These are phyloP conservation scores for Orychophragmus violaceus DNA, from an alignment of 345 rosid genomes.

Conservation along the genomic window DNA sequence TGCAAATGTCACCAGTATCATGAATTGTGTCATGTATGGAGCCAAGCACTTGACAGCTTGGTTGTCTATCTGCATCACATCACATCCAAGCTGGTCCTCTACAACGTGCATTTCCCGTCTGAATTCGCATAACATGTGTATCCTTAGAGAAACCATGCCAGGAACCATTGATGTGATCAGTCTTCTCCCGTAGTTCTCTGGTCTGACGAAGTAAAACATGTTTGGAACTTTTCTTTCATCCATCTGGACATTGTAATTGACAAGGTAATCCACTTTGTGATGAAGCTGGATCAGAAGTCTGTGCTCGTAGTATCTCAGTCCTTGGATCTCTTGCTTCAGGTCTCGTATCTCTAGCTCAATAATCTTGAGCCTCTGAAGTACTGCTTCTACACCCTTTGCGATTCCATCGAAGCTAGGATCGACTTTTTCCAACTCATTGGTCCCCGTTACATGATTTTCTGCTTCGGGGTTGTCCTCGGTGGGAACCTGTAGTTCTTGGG, in stretches of 20 bases:
- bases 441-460: conserved; percentile 46
- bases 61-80: conserved; percentile 85
- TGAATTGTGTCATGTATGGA: conserved; percentile 81
- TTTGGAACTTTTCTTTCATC: conserved; percentile 91
- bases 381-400: conserved; percentile 86
- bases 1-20: conserved; percentile 79
- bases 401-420: conserved; percentile 84
- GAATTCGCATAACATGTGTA: conserved; percentile 89
- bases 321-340: conserved; percentile 93
- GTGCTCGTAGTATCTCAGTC: conserved; percentile 84
- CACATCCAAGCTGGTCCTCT: conserved; percentile 83
- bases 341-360: conserved; percentile 94
- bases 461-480: conserved; percentile 34
- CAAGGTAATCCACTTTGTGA: conserved; percentile 81
- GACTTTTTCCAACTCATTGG: conserved; percentile 48
- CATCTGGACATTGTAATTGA: conserved; percentile 74
- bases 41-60: conserved; percentile 62
- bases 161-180: conserved; percentile 65
- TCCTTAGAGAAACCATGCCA: conserved; percentile 76
- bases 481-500: conserved; percentile 75
- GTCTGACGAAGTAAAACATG: conserved; percentile 74
- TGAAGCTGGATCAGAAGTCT: conserved; percentile 82
- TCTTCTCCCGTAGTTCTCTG: conserved; percentile 84
- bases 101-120: conserved; percentile 90
- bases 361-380: conserved; percentile 78